Percentiles rank a stretch among this genome's conserved stretches.
phyloP scores from a whole-genome alignment of 192 early-diverging fungal genomes.

The Cetraspora pellucida region DNA sequence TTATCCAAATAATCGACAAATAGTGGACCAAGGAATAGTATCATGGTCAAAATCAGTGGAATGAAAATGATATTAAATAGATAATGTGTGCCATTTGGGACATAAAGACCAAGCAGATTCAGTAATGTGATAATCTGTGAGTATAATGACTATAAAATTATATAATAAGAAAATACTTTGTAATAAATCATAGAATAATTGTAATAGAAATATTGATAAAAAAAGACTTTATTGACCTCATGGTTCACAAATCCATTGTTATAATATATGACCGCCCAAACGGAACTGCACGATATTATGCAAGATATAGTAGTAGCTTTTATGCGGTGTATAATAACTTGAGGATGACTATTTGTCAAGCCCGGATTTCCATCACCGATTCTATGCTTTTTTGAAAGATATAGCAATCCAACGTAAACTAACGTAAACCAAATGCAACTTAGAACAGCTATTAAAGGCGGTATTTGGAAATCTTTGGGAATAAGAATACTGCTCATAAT shows the following conservation, averaged over 20 bases:
- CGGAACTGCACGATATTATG: not conserved
- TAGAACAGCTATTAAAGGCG: not conserved
- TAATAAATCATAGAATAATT: not conserved
- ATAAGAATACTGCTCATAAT: too few relatives aligned
- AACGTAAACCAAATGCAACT: conserved; percentile 21
- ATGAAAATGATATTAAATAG: conserved; percentile 30
- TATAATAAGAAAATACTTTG: not conserved
- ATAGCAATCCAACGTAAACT: conserved; percentile 23
- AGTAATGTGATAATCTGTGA: conserved; percentile 25
- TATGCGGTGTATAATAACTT: conserved; percentile 22
- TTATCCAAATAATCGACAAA: conserved; percentile 43
- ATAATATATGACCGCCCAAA: conserved; percentile 8
- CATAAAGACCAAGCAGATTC: conserved; percentile 41
- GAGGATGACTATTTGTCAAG: conserved; percentile 28
- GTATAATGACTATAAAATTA: conserved; percentile 8
- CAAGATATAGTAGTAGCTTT: conserved; percentile 8
- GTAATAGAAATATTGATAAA: not conserved
- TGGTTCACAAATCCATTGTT: not conserved
- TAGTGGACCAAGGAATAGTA: conserved; percentile 64
- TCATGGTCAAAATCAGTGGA: conserved; percentile 47
- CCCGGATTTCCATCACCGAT: conserved; percentile 12
- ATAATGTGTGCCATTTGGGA: conserved; percentile 32
- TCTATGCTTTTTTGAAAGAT: conserved; percentile 14
- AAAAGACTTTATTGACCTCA: not conserved
- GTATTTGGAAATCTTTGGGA: not conserved